Base-by-base conservation (phyloP, 768 basidiomycete genomes). In the Boletus rubroflammeus region DNA sequence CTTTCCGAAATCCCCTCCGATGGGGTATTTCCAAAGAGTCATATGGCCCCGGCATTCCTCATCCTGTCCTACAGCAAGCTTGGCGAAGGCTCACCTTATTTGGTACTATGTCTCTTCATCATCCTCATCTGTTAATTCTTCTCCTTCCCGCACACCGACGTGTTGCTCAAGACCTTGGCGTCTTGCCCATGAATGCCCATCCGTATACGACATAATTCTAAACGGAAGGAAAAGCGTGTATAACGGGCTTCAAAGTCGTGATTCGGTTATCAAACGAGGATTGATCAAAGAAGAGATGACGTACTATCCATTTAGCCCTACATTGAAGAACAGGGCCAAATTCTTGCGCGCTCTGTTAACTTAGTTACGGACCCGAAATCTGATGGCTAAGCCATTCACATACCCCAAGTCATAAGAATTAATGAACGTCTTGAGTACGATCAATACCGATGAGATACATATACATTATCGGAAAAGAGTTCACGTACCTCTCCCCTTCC, bases 321-420 rank as follows among this genome's bases (percentile, higher is more conserved):
- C 63, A 62, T 98, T 98, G 73, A 98, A 96, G 65, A 96, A 97
- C 19, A 92, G 67, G 57, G 79, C 71, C 10, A 98, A 72, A 66
- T 99, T 98, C 62, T 76, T 78, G 47, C 74, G 71, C 63, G 25
- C 82, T 82, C 63, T 45, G 42, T 38, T 9, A 4, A 21, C 7
- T 10, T 35, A 10, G 58, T 29, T 11, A 31, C 15, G 25, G 21
- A 31, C 8, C 26, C 17, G 21, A 42, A 42, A 45, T 14, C 23
- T 25, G 9, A n/a, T 14, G 19, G 13, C 11, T n/a, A 52, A 49
- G 19, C 7, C 26, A 53, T 50, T 11, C 26, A 64, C 78, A 39
- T 66, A 86, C 81, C 94, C 96, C 5, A 96, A 74, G 67, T 98
- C 90, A 66, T 93, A 99, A 2, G 89, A 93, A 63, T 98, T 98